A percentile compares a stretch with the other conserved stretches of the same genome.
Evolutionary conservation across 164 flowering plant species (phyloP).

Genomic region (Cinnamomum chago): DNA sequence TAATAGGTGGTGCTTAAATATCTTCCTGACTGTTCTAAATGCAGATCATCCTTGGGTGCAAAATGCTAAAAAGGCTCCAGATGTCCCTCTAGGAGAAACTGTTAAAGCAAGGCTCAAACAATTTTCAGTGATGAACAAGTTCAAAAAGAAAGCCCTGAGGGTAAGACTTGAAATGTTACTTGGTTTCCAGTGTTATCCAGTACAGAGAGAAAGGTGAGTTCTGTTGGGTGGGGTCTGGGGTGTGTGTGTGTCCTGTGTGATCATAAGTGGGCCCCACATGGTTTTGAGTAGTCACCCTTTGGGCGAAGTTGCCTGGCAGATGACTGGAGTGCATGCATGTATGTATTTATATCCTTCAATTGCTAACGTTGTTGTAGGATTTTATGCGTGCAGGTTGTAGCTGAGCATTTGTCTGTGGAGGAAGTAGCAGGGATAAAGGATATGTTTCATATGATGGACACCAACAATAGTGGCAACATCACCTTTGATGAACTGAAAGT

Average conservation of each 20-base stretch:
- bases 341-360: neutral
- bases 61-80: conserved; percentile 83
- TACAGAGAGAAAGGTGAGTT: too few species aligned
- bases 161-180: conserved; percentile 31
- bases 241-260: neutral
- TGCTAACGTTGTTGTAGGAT: neutral
- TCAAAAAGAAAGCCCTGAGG: conserved; percentile 90
- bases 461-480: conserved; percentile 55
- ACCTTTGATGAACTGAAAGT: conserved; percentile 54
- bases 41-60: conserved; percentile 95
- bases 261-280: neutral
- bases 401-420: conserved; percentile 84
- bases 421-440: conserved; percentile 92
- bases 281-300: neutral
- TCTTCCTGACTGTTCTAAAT: conserved; percentile 9
- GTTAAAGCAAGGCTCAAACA: conserved; percentile 89
- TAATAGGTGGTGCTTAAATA: neutral
- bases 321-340: neutral
- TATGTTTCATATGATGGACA: conserved; percentile 77
- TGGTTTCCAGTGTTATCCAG: neutral
- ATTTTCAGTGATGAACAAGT: conserved; percentile 90
- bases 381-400: conserved; percentile 50
- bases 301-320: neutral
- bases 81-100: conserved; percentile 81
- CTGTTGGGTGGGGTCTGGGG: too few species aligned